A percentile compares a stretch with the other conserved stretches of the same genome.
These are phyloP conservation scores for Parachaetomium inaequale DNA, from an alignment of 495 filamentous ascomycete species.

Conservation along the genomic window DNA sequence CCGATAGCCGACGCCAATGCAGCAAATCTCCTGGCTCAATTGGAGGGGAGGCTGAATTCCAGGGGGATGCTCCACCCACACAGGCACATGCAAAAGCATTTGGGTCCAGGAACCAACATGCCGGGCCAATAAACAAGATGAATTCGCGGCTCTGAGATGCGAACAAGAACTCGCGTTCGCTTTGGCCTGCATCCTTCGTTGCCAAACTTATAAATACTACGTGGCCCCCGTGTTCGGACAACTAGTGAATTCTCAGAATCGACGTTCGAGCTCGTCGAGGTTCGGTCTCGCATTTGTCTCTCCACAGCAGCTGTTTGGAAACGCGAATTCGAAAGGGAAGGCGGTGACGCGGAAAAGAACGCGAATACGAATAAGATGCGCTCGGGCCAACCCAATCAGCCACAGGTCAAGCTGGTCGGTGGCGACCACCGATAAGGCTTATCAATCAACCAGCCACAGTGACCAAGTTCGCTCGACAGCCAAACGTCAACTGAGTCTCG, in stretches of 20 bases:
- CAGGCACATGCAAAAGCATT: constrained; percentile 5
- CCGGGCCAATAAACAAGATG: background rate
- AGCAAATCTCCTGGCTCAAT: constrained; percentile 10
- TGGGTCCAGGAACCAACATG: background rate
- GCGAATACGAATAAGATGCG: constrained; percentile 20
- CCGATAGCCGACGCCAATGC: constrained; percentile 8
- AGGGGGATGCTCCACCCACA: constrained; percentile 6
- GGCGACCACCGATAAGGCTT: constrained; percentile 17
- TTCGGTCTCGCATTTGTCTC: background rate
- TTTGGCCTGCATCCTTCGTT: background rate
- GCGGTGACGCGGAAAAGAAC: constrained; percentile 14
- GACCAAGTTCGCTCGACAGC: constrained; percentile 6
- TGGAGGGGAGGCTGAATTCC: background rate
- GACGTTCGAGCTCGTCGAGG: background rate
- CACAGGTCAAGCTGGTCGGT: background rate
- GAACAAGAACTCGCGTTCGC: constrained; percentile 13
- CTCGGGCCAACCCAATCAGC: background rate
- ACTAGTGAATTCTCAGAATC: background rate
- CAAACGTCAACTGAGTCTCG: background rate
- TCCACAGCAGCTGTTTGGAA: background rate
- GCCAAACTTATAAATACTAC: background rate
- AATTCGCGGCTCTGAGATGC: background rate
- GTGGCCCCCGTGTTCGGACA: background rate
- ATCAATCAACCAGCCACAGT: constrained; percentile 15
- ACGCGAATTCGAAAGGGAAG: constrained; percentile 10